Percentiles rank a stretch among this genome's conserved stretches.
Conservation (phyloP, 495 filamentous ascomycete species). For the Trichoderma parareesei region DNA sequence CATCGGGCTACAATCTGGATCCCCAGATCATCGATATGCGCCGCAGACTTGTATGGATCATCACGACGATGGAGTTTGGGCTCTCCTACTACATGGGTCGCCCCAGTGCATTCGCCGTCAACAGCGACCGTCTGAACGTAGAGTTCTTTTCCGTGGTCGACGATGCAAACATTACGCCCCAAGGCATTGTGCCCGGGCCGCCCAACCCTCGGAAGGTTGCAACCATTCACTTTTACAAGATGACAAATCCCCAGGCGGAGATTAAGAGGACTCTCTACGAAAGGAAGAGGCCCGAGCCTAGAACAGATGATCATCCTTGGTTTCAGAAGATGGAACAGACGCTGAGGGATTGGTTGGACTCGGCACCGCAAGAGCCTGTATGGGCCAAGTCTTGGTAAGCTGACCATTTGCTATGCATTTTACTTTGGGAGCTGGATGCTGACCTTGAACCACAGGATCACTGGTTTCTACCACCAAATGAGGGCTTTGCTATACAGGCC, state of each 20-base stretch:
- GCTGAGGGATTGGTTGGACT: conserved; percentile 59
- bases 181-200: conserved; percentile 62
- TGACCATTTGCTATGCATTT: conserved; percentile 9
- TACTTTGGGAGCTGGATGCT: conserved; percentile 9
- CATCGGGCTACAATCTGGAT: conserved; percentile 45
- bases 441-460: conserved; percentile 51
- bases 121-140: conserved; percentile 71
- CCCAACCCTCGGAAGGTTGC: conserved; percentile 71
- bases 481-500: conserved; percentile 76
- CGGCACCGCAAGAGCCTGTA: conserved; percentile 34
- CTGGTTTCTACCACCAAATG: conserved; percentile 71
- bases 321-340: conserved; percentile 71
- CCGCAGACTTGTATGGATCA: conserved; percentile 76
- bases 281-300: conserved; percentile 62
- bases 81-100: conserved; percentile 79
- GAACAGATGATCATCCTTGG: conserved; percentile 74
- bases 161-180: conserved; percentile 70
- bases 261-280: conserved; percentile 77
- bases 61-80: conserved; percentile 77
- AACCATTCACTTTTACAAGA: conserved; percentile 85
- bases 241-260: conserved; percentile 82
- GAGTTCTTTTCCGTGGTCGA: conserved; percentile 69
- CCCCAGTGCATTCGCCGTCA: conserved; percentile 71
- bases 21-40: conserved; percentile 78
- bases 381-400: conserved; percentile 48